A percentile compares a stretch with the other conserved stretches of the same genome.
Conservation (phyloP, 2,329 filamentous ascomycete species). For the Coleophoma eucalyptorum region DNA sequence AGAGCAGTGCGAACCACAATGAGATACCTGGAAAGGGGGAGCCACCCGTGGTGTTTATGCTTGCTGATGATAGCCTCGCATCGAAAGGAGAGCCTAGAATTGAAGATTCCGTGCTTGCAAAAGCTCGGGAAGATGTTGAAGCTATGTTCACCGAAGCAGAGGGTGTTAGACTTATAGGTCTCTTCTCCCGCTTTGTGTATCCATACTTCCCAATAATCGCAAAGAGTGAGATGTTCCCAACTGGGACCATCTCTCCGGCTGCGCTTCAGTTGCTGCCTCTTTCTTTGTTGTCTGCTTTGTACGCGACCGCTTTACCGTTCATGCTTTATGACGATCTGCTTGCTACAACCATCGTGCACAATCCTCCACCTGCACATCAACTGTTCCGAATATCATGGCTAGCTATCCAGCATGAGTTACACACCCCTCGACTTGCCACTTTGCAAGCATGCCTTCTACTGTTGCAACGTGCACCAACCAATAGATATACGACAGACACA, state of each 20-base stretch:
- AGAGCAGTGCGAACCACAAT: constrained; percentile 15
- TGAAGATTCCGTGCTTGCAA: constrained; percentile 21
- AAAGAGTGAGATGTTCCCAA: constrained; percentile 27
- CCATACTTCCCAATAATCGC: constrained; percentile 39
- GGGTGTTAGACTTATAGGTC: constrained; percentile 32
- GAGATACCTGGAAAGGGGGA: constrained; percentile 17
- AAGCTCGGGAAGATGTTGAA: constrained; percentile 20
- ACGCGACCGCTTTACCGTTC: constrained; percentile 39
- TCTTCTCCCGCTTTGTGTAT: constrained; percentile 38
- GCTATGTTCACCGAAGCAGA: constrained; percentile 24
- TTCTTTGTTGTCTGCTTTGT: constrained; percentile 35
- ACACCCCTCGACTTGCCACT: constrained; percentile 27
- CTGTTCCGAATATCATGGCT: constrained; percentile 29
- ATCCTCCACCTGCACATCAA: constrained; percentile 22
- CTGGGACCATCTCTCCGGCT: constrained; percentile 19
- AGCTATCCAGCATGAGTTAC: constrained; percentile 27
- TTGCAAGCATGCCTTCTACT: constrained; percentile 29
- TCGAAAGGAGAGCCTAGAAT: constrained; percentile 26
- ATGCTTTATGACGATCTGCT: constrained; percentile 37
- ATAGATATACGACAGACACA: constrained; percentile 28
- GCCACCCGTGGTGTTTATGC: constrained; percentile 27
- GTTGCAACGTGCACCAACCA: constrained; percentile 27
- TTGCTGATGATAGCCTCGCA: constrained; percentile 24
- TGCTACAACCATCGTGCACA: constrained; percentile 26
- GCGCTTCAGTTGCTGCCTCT: constrained; percentile 30